Evolutionary conservation across 805 yeast species (phyloP), one percentile per base, ranked within the genome.

Genomic region (Myxozyma vanderwaltii): DNA sequence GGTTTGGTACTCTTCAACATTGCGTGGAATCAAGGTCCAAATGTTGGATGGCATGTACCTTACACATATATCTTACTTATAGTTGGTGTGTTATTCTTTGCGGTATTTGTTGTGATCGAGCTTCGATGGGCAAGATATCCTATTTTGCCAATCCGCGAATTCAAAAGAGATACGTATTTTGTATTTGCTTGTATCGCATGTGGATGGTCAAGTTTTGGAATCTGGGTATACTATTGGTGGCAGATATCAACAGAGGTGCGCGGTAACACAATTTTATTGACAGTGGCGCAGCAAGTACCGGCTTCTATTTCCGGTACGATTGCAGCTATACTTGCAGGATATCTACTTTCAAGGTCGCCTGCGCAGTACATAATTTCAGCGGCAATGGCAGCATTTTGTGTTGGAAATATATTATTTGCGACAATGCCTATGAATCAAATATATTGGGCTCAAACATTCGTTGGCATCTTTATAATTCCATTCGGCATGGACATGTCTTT

Each of bases 401-500:
- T 76, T n/a, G 88, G 89, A 0, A 71, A 77, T 39, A 68, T 81
- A 0, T 75, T 86, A 74, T 72, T 83, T 19, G 79, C 85, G 1
- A 75, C 81, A 0, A 77, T 82, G 51, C 90, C 91, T 0, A 79
- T 80, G 0, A 66, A 80, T 53, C 88, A 86, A 69, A 75, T 81
- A 0, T 88, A 79, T 68, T 88, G 83, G 80, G 75, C 79, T 6
- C 77, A 83, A 68, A 71, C 81, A 1, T 78, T 88, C 67, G 84
- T 86, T 2, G 79, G 81, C 31, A 76, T 81, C 77, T 65, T 84
- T 17, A 72, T 87, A 4, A 72, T 82, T 4, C 80, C 85, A 13
- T 85, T 84, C 77, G 95, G 90, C 1, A 86, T 88, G 91, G 92
- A 88, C 70, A 74, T 85, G 70, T 83, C 88, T 27, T 88, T 86